phyloP scores from a whole-genome alignment of 441 rosid species.

The Adansonia rubrostipa region DNA sequence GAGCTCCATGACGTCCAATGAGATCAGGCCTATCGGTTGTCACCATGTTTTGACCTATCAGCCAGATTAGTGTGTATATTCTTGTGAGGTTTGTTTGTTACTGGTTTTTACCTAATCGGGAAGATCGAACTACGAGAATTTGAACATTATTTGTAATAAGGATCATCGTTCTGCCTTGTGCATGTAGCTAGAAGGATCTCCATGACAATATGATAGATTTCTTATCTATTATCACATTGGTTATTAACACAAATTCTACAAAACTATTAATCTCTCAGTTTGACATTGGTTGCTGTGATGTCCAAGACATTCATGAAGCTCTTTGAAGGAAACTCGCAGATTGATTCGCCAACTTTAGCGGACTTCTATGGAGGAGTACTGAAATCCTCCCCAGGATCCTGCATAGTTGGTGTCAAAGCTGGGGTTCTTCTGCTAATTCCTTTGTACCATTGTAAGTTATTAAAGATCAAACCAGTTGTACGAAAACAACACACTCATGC shows the following conservation, averaged over 20 bases:
- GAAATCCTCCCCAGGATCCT: not conserved
- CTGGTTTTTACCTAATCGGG: constrained; percentile 1
- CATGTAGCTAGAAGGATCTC: constrained; percentile 20
- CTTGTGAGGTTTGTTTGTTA: not conserved
- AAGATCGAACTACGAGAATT: constrained; percentile 9
- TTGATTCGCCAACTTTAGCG: not conserved
- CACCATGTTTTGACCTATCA: constrained; percentile 17
- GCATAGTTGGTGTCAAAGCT: constrained; percentile 1
- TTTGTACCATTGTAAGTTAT: not conserved
- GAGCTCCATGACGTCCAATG: not conserved
- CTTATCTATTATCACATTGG: not conserved
- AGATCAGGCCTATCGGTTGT: constrained; percentile 7
- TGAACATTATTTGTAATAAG: constrained; percentile 49
- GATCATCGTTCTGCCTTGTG: not conserved
- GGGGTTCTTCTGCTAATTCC: not conserved
- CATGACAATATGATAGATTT: constrained; percentile 9
- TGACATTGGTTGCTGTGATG: not conserved
- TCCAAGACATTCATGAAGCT: not conserved
- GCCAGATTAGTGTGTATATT: constrained; percentile 19
- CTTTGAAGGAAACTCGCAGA: too few relatives aligned
- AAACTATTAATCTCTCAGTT: not conserved
- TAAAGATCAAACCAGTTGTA: too few relatives aligned
- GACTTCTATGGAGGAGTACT: not conserved
- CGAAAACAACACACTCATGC: too few relatives aligned
- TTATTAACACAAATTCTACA: not conserved